Percentiles rank a stretch among this genome's conserved stretches.
phyloP scores from a whole-genome alignment of 306 rosid species.

The Vicia faba region DNA sequence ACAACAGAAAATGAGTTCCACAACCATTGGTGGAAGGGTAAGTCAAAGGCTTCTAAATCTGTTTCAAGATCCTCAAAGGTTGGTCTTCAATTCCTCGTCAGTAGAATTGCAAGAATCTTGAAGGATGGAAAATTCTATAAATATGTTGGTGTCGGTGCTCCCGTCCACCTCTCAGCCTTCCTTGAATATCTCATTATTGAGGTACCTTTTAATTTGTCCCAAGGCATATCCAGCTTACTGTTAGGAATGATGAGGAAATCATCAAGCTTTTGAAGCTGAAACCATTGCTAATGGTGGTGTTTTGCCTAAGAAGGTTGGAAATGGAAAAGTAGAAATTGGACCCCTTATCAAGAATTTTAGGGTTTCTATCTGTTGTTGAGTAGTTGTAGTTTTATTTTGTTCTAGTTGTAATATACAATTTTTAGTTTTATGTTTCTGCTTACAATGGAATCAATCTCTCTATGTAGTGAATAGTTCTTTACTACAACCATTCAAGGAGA shows the following conservation, averaged over 20 bases:
- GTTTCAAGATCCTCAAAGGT: conserved; percentile 83
- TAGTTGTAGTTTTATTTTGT: neutral
- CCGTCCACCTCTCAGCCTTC: conserved; percentile 83
- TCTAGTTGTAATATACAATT: conserved; percentile 46
- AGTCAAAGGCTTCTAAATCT: conserved; percentile 82
- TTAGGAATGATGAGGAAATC: conserved; percentile 82
- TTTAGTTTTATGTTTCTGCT: neutral
- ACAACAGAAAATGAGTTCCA: conserved; percentile 65
- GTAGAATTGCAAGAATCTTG: conserved; percentile 78
- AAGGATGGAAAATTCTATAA: conserved; percentile 87
- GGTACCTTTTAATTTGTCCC: conserved; percentile 65
- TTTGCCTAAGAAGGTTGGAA: conserved; percentile 69
- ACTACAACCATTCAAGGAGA: neutral
- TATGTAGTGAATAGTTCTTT: neutral
- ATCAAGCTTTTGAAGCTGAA: conserved; percentile 78
- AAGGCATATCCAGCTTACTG: conserved; percentile 83
- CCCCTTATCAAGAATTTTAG: conserved; percentile 84
- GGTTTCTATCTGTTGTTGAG: neutral
- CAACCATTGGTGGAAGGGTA: conserved; percentile 89
- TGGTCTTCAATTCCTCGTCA: conserved; percentile 87
- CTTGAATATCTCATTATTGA: conserved; percentile 89
- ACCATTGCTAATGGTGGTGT: conserved; percentile 85
- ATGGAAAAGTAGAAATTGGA: conserved; percentile 77
- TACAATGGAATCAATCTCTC: neutral
- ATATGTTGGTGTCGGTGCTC: conserved; percentile 93